Evolutionary conservation across 2,329 filamentous ascomycete species (phyloP), one percentile per base, ranked within the genome.

Genomic region (Sporothrix phasma): DNA sequence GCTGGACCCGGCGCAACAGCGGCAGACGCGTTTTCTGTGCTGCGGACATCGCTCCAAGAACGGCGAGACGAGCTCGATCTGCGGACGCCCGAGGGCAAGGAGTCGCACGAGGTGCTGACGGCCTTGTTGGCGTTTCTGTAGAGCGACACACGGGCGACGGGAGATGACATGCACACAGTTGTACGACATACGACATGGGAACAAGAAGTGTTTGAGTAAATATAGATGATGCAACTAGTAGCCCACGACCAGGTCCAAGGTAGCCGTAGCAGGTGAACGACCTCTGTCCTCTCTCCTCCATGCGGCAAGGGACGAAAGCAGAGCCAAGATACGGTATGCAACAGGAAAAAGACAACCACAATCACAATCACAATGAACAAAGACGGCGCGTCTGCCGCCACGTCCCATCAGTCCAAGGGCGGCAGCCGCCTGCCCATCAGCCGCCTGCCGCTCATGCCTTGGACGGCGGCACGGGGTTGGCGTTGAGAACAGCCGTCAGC

Each of bases 401-500:
- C 41, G 17, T 17, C 19, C 15, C 17, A 15, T 43, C 41, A n/a
- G 17, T 7, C 4, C 8, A 37, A 37, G 7, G 17, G 41, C 41
- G 19, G 37, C 13, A 15, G 2, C 17, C 17, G 6, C 34, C 39
- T 4, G 3, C 15, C 4, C 39, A 41, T 4, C 39, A 2, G 5
- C 34, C 34, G 34, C 11, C 34, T 7, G 15, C 15, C 39, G 15
- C 10, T 31, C 47, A 69, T 29, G 67, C 65, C 56, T 66, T 63
- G 19, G 71, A 68, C 6, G 79, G 79, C 15, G 80, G 69, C 68
- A 89, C 82, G 15, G 92, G 89, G 76, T 91, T 87, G 68, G 93
- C 88, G 68, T 93, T 87, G 69, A 90, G 88, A 43, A 97, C 90
- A n/a, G 90, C 90, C 68, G 84, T 83, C 69, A 97, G 83, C 69